Conservation (phyloP, 2,329 filamentous ascomycete species). For the Capronia epimyces region DNA sequence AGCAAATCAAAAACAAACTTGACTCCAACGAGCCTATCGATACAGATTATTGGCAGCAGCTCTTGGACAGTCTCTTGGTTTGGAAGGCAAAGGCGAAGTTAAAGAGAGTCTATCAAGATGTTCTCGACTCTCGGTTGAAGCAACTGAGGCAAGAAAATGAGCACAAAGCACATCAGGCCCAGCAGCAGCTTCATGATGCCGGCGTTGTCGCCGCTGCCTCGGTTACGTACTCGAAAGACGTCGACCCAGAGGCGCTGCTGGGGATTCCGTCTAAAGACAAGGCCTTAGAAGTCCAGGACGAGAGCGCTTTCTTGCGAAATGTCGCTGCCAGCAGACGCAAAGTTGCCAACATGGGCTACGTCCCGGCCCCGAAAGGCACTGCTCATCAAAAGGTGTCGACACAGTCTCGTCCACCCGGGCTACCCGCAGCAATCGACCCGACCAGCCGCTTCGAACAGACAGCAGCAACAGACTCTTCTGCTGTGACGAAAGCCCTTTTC, state of each 20-base stretch:
- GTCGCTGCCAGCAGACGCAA: constrained; percentile 56
- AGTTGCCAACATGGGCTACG: constrained; percentile 60
- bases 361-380: constrained; percentile 53
- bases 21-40: constrained; percentile 87
- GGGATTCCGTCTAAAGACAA: constrained; percentile 62
- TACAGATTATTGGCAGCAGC: constrained; percentile 94
- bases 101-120: constrained; percentile 68
- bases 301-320: constrained; percentile 50
- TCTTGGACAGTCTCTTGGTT: constrained; percentile 74
- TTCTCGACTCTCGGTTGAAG: constrained; percentile 64
- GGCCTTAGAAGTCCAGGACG: constrained; percentile 52
- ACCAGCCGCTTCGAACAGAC: constrained; percentile 28
- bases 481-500: constrained; percentile 73
- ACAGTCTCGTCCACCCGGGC: constrained; percentile 1
- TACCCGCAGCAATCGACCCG: constrained; percentile 28
- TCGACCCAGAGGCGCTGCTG: constrained; percentile 63
- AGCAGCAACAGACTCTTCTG: constrained; percentile 14
- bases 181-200: constrained; percentile 37
- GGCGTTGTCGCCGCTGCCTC: constrained; percentile 15
- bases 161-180: constrained; percentile 53
- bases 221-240: constrained; percentile 39
- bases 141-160: constrained; percentile 62
- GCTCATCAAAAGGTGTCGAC: constrained; percentile 29
- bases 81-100: constrained; percentile 91
- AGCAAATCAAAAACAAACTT: constrained; percentile 79